Evolutionary conservation across 768 basidiomycete species (phyloP), one percentile per base, ranked within the genome.

Genomic region (Astraeus odoratus): DNA sequence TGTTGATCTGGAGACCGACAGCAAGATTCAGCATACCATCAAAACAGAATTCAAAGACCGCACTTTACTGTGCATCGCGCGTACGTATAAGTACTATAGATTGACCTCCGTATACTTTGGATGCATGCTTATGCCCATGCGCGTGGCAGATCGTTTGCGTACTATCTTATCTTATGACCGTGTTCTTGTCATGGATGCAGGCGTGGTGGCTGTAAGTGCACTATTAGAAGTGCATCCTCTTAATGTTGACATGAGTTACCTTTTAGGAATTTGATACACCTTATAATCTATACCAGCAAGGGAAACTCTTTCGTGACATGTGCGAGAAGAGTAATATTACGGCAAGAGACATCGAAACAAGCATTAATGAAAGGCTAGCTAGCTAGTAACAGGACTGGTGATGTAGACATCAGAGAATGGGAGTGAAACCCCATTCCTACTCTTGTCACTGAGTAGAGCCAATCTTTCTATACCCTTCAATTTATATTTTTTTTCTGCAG

Each of bases 131-230:
- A 13, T 15, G 27, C 5, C 8, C 6, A 29, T 44, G 7, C 10
- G 13, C 7, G 34, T 12, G 24, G 12, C 19, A 50, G 51, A 78
- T 55, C 71, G 78, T 19, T 58, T 78, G 19, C 63, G 72, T 43
- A 81, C 78, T 0, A 75, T 78, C 51, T 57, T 73, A 44, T 62
- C 60, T 18, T 86, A 86, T 52, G 84, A 90, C 59, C 67, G 78
- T 22, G 80, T 87, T 37, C 66, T 84, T 30, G 84, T 86, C 6
- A 72, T 86, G 53, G 77, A 81, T 47, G 71, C 73, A 20, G 84
- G 86, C 1, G 64, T 64, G 8, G 76, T 86, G 31, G 69, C 67
- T 19, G 76, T 78, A 30, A 63, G 74, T 27, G 0, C 19, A 1
- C 27, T 18, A 27, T 29, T 40, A 19, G n/a, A n/a, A n/a, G n/a